Percentiles rank a stretch among this genome's conserved stretches.
Conservation (phyloP, 1,139 yeast genomes). For the Candida sp. region DNA sequence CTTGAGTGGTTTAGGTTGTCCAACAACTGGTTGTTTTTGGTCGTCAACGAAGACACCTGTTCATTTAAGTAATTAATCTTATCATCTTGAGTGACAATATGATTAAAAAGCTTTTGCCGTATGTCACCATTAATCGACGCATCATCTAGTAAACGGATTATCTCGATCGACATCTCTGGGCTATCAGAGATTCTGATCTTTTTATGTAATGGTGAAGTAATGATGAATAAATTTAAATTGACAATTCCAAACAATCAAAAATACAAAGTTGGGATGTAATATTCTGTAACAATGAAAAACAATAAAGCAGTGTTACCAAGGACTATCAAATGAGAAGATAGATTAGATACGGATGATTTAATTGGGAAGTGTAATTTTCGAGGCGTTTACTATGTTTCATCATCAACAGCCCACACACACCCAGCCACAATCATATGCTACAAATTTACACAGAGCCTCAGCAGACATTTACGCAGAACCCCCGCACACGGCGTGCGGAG, state of each 20-base stretch:
- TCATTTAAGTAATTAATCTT: constrained; percentile 1
- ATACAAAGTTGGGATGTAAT: not conserved
- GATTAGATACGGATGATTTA: not conserved
- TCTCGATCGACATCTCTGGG: constrained; percentile 2
- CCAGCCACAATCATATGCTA: not conserved
- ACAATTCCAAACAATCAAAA: not conserved
- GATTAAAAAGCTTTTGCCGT: constrained; percentile 1
- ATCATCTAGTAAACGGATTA: not conserved
- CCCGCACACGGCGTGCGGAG: no score
- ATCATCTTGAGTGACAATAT: not conserved
- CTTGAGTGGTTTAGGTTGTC: constrained; percentile 43
- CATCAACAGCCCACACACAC: not conserved
- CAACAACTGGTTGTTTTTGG: not conserved
- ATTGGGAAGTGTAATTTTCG: not conserved
- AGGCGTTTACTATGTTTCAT: not conserved
- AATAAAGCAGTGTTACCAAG: not conserved
- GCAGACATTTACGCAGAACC: no score
- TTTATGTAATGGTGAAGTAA: not conserved
- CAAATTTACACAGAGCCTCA: not conserved
- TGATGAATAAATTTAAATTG: not conserved
- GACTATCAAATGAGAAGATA: not conserved
- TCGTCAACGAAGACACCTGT: not conserved
- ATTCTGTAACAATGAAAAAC: not conserved
- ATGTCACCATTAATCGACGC: constrained; percentile 1
- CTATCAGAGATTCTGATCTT: constrained; percentile 1